Percentiles rank a stretch among this genome's conserved stretches.
These are phyloP conservation scores for Lanzia echinophila DNA, from an alignment of 2,329 filamentous ascomycete genomes.

Conservation along the genomic window DNA sequence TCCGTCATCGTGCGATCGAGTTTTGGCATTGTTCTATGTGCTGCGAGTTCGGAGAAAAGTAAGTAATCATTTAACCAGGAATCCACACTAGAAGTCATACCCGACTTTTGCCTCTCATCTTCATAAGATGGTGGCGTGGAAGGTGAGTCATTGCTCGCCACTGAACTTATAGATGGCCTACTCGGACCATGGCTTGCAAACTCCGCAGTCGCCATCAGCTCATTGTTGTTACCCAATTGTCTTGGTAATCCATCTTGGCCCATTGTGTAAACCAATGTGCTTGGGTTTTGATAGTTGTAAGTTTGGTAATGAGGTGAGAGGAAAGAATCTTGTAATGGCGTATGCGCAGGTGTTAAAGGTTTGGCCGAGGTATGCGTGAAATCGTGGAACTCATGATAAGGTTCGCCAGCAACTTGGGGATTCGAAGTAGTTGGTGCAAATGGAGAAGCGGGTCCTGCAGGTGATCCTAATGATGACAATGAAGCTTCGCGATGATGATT, in stretches of 20 bases:
- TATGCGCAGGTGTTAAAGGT: conserved; percentile 30
- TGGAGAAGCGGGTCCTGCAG: conserved; percentile 51
- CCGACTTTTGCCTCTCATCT: conserved; percentile 46
- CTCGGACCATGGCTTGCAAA: conserved; percentile 2
- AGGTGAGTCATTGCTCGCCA: conserved; percentile 56
- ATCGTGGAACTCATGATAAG: conserved; percentile 36
- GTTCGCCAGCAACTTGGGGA: conserved; percentile 48
- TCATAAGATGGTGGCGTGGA: conserved; percentile 49
- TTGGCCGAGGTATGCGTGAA: conserved; percentile 26
- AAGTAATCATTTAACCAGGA: conserved; percentile 59
- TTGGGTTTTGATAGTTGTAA: conserved; percentile 26
- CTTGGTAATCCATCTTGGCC: conserved; percentile 21
- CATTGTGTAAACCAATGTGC: conserved; percentile 22
- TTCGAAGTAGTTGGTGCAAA: conserved; percentile 49
- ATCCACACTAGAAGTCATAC: conserved; percentile 39
- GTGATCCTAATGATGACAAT: conserved; percentile 51
- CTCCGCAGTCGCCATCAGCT: conserved; percentile 26
- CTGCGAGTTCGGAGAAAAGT: conserved; percentile 44
- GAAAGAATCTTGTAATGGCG: conserved; percentile 28
- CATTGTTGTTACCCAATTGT: conserved; percentile 19
- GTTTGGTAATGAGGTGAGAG: conserved; percentile 32
- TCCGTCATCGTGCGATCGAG: conserved; percentile 83
- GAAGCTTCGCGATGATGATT: conserved; percentile 54
- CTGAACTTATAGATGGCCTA: conserved; percentile 46
- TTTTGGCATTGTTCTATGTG: conserved; percentile 61